These are phyloP conservation scores for Poa annua DNA, from an alignment of 176 grass and related monocot species.

Conservation along the genomic window DNA sequence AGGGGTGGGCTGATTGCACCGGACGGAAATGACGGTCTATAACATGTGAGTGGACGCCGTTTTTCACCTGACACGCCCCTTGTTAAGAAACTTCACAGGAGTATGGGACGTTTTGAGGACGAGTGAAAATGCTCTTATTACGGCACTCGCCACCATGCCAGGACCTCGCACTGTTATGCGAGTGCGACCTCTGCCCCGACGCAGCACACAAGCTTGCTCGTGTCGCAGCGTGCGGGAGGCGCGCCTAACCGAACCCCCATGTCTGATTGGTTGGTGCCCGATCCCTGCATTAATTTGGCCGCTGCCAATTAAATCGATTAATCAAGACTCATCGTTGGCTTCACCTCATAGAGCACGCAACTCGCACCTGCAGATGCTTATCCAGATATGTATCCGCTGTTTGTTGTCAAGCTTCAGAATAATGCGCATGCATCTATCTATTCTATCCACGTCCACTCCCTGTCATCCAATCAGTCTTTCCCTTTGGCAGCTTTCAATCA, in stretches of 20 bases:
- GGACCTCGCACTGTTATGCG: background rate
- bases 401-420: no score
- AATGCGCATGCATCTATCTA: no score
- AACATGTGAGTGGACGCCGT: no score
- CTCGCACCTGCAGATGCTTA: constrained; percentile 20
- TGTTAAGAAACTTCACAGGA: no score
- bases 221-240: background rate
- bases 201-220: background rate
- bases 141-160: no score
- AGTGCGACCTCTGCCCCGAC: background rate
- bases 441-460: background rate
- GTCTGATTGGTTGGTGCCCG: constrained; percentile 15
- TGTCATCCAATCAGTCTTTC: background rate
- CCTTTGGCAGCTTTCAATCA: background rate
- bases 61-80: no score
- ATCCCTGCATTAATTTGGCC: background rate
- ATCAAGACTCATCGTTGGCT: background rate
- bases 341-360: constrained; percentile 18
- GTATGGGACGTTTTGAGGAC: no score
- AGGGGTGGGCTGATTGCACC: no score
- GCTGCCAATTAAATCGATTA: background rate
- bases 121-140: no score
- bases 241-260: background rate
- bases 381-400: constrained; percentile 6
- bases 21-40: no score